Conservation (phyloP, 1,284 basidiomycete species). For the Kwoniella shivajii region DNA sequence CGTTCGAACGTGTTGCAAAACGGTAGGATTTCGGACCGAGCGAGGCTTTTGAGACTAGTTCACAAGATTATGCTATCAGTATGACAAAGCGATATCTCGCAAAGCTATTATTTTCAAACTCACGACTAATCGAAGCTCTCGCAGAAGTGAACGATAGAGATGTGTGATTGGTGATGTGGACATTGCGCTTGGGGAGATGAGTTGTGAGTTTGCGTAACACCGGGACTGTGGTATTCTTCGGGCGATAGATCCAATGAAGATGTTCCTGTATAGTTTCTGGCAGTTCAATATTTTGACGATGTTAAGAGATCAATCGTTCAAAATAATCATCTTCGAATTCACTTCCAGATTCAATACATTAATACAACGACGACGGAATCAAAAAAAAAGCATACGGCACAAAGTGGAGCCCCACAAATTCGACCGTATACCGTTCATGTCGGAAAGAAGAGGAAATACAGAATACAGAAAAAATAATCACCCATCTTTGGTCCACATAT, state of each 20-base stretch:
- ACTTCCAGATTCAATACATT: too few species aligned
- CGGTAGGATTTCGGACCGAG: conserved; percentile 56
- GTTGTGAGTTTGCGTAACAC: background rate
- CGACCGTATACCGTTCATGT: too few species aligned
- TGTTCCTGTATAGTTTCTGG: background rate
- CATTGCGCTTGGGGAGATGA: conserved; percentile 5
- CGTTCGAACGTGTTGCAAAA: conserved; percentile 62
- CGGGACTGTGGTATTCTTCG: background rate
- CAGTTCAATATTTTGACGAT: too few species aligned
- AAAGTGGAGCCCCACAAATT: too few species aligned
- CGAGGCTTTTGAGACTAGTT: conserved; percentile 58
- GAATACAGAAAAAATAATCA: too few species aligned
- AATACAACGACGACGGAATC: background rate
- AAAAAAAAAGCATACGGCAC: too few species aligned
- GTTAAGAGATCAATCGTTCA: too few species aligned
- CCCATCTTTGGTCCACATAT: too few species aligned
- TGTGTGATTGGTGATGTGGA: conserved; percentile 27
- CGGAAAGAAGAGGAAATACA: too few species aligned
- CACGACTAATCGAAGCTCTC: conserved; percentile 50
- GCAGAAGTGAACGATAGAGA: conserved; percentile 50
- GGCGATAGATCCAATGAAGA: background rate
- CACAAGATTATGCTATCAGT: background rate
- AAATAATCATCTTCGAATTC: too few species aligned
- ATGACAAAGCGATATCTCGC: background rate
- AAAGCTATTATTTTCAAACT: too few species aligned